Conservation (phyloP, 2,329 filamentous ascomycete species). For the Fusarium anthophilum region DNA sequence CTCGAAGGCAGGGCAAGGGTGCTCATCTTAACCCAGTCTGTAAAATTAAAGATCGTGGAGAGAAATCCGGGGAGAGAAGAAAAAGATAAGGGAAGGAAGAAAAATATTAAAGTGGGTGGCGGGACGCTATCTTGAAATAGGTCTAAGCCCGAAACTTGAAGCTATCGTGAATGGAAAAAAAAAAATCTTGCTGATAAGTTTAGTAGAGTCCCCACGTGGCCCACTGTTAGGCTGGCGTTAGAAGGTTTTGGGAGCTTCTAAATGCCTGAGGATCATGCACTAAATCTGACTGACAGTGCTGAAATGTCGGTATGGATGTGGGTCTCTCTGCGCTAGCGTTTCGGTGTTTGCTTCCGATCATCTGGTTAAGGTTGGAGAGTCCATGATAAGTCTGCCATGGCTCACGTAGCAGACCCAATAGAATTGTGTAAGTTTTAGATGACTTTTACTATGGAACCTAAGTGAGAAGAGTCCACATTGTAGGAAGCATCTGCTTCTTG, state of each 20-base stretch:
- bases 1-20: slow-evolving; percentile 52
- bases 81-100: not conserved
- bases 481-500: fast-evolving
- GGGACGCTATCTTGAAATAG: slow-evolving; percentile 29
- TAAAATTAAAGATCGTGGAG: not conserved
- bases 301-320: not conserved
- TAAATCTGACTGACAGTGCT: not conserved
- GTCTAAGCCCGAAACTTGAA: slow-evolving; percentile 30
- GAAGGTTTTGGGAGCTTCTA: not conserved
- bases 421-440: fast-evolving
- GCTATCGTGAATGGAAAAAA: slow-evolving; percentile 36
- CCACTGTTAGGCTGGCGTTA: slow-evolving; percentile 24
- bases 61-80: not conserved
- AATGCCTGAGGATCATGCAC: not conserved
- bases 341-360: not conserved
- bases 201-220: slow-evolving; percentile 28
- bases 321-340: not conserved
- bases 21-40: not conserved
- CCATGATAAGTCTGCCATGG: not conserved
- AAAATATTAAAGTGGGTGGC: slow-evolving; percentile 22
- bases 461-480: not conserved
- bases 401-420: not conserved
- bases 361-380: not conserved
- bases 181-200: slow-evolving; percentile 15
- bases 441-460: fast-evolving